Conservation (phyloP, 2,329 filamentous ascomycete species). For the Nothophaeocryptopus gaeumannii region DNA sequence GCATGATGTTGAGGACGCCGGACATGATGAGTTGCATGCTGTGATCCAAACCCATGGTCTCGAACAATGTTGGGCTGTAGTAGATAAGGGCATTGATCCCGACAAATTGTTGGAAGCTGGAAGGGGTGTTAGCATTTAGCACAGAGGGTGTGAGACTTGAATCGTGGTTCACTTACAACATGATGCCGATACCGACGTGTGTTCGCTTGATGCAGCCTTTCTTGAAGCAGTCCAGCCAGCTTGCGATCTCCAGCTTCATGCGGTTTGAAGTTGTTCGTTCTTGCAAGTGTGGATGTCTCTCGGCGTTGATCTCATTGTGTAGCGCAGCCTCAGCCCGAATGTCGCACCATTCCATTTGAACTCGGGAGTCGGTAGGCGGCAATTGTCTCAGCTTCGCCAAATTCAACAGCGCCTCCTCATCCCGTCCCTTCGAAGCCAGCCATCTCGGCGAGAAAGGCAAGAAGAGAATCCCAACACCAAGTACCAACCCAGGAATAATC, state of each 20-base stretch:
- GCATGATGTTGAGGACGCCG: constrained; percentile 43
- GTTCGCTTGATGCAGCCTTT: constrained; percentile 48
- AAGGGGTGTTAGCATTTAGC: neutral
- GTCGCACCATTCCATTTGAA: constrained; percentile 53
- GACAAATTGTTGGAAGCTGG: constrained; percentile 35
- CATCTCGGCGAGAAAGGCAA: constrained; percentile 37
- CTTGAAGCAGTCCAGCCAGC: constrained; percentile 50
- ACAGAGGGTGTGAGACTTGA: constrained; percentile 34
- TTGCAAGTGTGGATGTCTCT: constrained; percentile 37
- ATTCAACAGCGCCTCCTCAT: constrained; percentile 31
- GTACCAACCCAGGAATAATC: constrained; percentile 36
- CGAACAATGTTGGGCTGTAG: constrained; percentile 48
- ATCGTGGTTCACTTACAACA: constrained; percentile 55
- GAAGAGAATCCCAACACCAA: constrained; percentile 34
- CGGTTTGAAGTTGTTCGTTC: constrained; percentile 26
- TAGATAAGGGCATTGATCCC: constrained; percentile 49
- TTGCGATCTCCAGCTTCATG: constrained; percentile 45
- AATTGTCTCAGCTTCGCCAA: constrained; percentile 38
- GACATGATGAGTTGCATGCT: constrained; percentile 42
- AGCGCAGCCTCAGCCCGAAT: constrained; percentile 56
- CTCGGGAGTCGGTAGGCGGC: constrained; percentile 47
- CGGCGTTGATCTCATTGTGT: constrained; percentile 44
- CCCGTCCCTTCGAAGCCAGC: constrained; percentile 32
- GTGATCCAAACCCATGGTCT: constrained; percentile 38
- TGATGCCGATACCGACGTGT: constrained; percentile 51